Evolutionary conservation across 495 filamentous ascomycete genomes (phyloP).

Genomic region (Penicillium cosmopolitanum): DNA sequence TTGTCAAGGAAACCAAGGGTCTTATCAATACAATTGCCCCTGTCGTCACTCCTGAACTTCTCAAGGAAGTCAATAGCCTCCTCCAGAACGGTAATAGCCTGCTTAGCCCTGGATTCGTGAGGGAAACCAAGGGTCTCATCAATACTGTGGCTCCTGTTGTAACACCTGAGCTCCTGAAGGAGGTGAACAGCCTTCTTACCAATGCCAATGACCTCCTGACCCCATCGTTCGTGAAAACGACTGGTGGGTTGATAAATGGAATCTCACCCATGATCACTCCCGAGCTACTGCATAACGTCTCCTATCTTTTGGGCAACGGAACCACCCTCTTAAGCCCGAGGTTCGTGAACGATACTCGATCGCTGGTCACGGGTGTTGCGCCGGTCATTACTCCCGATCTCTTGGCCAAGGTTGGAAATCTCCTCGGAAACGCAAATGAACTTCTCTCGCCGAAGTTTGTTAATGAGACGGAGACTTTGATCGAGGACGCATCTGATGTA

Average conservation of each 20-base stretch:
- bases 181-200: constrained; percentile 42
- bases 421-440: constrained; percentile 42
- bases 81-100: constrained; percentile 34
- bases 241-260: constrained; percentile 32
- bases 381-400: constrained; percentile 43
- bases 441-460: constrained; percentile 48
- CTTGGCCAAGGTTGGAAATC: constrained; percentile 35
- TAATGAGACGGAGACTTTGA: constrained; percentile 48
- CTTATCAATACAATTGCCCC: constrained; percentile 10
- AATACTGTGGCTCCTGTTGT: constrained; percentile 38
- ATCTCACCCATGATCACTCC: constrained; percentile 38
- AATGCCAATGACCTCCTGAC: constrained; percentile 48
- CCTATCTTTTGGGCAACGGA: constrained; percentile 42
- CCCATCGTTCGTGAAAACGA: constrained; percentile 26
- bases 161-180: constrained; percentile 39
- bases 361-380: constrained; percentile 31
- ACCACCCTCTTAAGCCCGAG: constrained; percentile 42
- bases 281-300: constrained; percentile 37
- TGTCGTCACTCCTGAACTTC: constrained; percentile 10
- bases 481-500: constrained; percentile 56
- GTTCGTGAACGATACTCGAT: constrained; percentile 51
- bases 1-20: constrained; percentile 33
- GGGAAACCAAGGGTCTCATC: constrained; percentile 47
- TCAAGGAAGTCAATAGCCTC: constrained; percentile 31
- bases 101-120: constrained; percentile 37